Conservation (phyloP, 2,329 filamentous ascomycete genomes). For the Anisogramma anomala region DNA sequence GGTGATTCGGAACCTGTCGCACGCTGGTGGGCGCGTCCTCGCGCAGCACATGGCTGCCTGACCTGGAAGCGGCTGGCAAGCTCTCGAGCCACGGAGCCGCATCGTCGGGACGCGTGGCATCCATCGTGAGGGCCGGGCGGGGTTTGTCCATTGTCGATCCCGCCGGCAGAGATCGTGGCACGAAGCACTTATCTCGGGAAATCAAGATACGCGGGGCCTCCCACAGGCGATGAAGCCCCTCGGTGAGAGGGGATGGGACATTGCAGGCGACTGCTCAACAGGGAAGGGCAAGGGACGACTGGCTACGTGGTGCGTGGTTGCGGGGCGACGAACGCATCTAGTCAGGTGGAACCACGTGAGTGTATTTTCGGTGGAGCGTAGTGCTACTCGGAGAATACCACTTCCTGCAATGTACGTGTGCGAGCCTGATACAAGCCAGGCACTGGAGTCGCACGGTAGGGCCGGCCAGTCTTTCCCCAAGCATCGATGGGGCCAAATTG, state of each 20-base stretch:
- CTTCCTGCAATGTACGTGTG: no score
- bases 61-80: background rate
- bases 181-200: background rate
- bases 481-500: no score
- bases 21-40: slow-evolving; percentile 1
- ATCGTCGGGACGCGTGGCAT: background rate
- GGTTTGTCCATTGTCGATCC: background rate
- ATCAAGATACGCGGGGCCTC: background rate
- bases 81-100: background rate
- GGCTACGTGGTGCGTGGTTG: background rate
- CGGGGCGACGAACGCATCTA: background rate
- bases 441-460: no score
- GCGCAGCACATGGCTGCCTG: slow-evolving; percentile 6
- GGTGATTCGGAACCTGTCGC: slow-evolving; percentile 1
- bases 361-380: no score
- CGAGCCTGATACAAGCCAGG: no score
- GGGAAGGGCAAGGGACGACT: background rate
- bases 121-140: background rate
- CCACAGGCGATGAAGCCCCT: background rate
- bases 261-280: no score
- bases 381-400: no score
- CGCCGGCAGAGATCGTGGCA: background rate
- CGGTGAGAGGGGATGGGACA: background rate
- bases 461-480: no score
- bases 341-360: no score